These are phyloP conservation scores for Aspergillus alliaceus DNA, from an alignment of 2,329 filamentous ascomycete genomes.

Conservation along the genomic window DNA sequence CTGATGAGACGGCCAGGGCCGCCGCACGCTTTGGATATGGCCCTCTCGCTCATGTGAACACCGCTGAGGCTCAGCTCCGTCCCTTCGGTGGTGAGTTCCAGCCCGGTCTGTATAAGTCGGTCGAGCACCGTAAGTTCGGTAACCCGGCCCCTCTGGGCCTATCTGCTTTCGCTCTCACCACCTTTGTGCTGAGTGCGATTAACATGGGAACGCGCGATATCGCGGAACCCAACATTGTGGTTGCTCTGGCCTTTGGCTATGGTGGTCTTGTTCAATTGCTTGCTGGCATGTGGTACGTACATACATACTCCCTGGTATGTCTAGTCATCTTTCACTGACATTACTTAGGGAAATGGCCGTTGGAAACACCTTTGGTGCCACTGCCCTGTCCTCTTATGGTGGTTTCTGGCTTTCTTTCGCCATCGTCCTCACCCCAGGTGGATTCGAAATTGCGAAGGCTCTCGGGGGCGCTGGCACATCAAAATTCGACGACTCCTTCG, in stretches of 20 bases:
- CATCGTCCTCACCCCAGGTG: constrained; percentile 68
- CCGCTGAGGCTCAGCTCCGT: constrained; percentile 49
- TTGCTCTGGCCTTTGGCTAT: constrained; percentile 71
- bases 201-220: constrained; percentile 68
- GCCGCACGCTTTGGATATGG: constrained; percentile 52
- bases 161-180: constrained; percentile 77
- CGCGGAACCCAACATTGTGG: constrained; percentile 62
- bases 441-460: constrained; percentile 58
- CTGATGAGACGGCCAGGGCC: constrained; percentile 44
- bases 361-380: constrained; percentile 85
- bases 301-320: neutral
- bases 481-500: constrained; percentile 62
- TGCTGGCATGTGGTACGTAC: constrained; percentile 80
- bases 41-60: constrained; percentile 52
- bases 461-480: constrained; percentile 37
- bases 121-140: constrained; percentile 68
- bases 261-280: constrained; percentile 77
- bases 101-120: constrained; percentile 66
- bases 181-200: constrained; percentile 73
- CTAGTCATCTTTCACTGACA: constrained; percentile 3
- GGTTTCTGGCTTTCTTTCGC: constrained; percentile 80
- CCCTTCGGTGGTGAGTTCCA: constrained; percentile 74
- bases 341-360: constrained; percentile 74
- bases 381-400: constrained; percentile 76
- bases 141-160: constrained; percentile 79